A percentile compares a stretch with the other conserved stretches of the same genome.
Conservation (phyloP, 345 rosid genomes). For the Noccaea bulbosa region DNA sequence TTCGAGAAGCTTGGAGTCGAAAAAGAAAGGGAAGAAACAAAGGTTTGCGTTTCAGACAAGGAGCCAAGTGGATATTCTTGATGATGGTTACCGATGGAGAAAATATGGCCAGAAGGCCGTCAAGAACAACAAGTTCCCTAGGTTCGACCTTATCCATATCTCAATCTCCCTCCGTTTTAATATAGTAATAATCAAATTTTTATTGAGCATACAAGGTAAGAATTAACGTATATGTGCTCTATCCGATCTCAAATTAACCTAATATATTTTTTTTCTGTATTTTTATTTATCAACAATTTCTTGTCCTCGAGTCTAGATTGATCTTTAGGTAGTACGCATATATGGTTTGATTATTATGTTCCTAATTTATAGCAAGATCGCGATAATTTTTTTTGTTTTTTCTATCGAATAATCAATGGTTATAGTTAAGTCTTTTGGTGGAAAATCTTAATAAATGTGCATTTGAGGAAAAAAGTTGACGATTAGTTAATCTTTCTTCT, state of each 20-base stretch:
- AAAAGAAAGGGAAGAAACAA: slow-evolving; percentile 64
- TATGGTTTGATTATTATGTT: slow-evolving; percentile 1
- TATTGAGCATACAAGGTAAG: not conserved
- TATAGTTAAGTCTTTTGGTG: not conserved
- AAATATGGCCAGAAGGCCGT: slow-evolving; percentile 91
- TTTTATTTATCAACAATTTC: too few species aligned
- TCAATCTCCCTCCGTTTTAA: not conserved
- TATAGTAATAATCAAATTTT: not conserved
- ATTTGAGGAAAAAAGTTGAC: slow-evolving; percentile 9
- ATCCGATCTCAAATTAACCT: not conserved
- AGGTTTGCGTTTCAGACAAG: slow-evolving; percentile 85
- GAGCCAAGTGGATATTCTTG: slow-evolving; percentile 88
- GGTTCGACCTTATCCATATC: not conserved
- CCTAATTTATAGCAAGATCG: not conserved
- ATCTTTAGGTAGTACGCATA: not conserved
- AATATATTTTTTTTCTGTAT: too few species aligned
- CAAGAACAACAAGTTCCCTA: slow-evolving; percentile 79
- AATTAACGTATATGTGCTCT: slow-evolving; percentile 19
- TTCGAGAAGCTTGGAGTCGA: slow-evolving; percentile 34
- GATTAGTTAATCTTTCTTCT: not conserved
- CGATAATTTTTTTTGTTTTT: not conserved
- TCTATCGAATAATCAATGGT: not conserved
- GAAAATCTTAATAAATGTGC: not conserved
- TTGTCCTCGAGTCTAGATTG: not conserved
- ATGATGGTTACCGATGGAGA: slow-evolving; percentile 95